Evolutionary conservation across 495 filamentous ascomycete genomes (phyloP).

Genomic region (Tuber calosporum): DNA sequence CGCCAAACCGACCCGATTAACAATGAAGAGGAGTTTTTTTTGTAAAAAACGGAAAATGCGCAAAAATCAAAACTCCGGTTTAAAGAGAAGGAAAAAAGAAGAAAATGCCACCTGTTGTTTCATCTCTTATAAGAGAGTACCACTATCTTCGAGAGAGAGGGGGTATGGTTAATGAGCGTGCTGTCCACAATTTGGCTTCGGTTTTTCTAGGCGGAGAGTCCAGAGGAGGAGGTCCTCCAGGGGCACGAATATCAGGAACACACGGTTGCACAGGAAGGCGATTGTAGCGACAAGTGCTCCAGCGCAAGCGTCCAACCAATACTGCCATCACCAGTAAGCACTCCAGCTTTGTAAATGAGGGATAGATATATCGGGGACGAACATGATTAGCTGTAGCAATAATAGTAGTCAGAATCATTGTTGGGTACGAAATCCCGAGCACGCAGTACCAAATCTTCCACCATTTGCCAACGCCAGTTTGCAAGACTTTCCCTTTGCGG

Average conservation of each 20-base stretch:
- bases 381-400: constrained; percentile 69
- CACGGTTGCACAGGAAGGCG: constrained; percentile 53
- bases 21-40: neutral
- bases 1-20: neutral
- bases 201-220: constrained; percentile 57
- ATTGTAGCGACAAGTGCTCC: constrained; percentile 55
- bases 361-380: constrained; percentile 6
- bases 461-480: constrained; percentile 31
- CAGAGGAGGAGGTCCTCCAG: constrained; percentile 62
- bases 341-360: neutral
- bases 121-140: neutral
- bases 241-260: constrained; percentile 55
- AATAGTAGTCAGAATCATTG: constrained; percentile 59
- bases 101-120: constrained; percentile 4
- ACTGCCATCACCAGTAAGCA: constrained; percentile 20
- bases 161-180: neutral
- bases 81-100: constrained; percentile 3
- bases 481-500: constrained; percentile 21
- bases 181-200: constrained; percentile 40
- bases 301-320: constrained; percentile 61
- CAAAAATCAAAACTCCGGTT: constrained; percentile 1
- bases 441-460: constrained; percentile 49
- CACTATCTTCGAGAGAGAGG: neutral
- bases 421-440: constrained; percentile 58
- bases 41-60: neutral